Evolutionary conservation across 2,329 filamentous ascomycete species (phyloP).

Genomic region (Exophiala mesophila): DNA sequence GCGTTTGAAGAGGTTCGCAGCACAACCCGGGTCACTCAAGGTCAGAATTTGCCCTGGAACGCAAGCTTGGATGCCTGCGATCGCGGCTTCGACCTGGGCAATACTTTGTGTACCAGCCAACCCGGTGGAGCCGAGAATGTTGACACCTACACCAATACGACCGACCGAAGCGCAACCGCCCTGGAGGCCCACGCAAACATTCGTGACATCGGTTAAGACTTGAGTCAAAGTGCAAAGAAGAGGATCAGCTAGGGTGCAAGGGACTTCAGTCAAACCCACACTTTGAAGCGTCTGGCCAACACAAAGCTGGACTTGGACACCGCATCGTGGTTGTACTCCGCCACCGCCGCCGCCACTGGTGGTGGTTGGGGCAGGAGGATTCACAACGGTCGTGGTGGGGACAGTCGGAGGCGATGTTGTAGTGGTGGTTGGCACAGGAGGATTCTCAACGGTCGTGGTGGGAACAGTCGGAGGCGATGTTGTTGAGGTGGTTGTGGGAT

Average conservation of each 20-base stretch:
- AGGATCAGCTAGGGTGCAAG: conserved; percentile 3
- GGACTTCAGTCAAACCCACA: conserved; percentile 5
- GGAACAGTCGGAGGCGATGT: not conserved
- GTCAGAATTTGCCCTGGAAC: not conserved
- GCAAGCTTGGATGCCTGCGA: conserved; percentile 4
- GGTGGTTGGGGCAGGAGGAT: not conserved
- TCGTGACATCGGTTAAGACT: not conserved
- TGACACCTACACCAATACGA: conserved; percentile 1
- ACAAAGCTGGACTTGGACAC: conserved; percentile 7
- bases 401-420: not conserved
- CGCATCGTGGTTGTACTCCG: conserved; percentile 2
- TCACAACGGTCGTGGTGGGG: not conserved
- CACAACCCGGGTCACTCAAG: conserved; percentile 7
- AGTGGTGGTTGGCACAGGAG: not conserved
- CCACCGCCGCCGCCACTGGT: not conserved
- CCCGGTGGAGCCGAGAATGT: conserved; percentile 4
- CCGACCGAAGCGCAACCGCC: conserved; percentile 1
- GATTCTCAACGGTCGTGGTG: not conserved
- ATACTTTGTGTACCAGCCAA: not conserved
- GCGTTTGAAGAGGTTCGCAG: conserved; percentile 4
- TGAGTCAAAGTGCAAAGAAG: conserved; percentile 4
- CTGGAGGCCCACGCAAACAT: conserved; percentile 2
- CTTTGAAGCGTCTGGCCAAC: conserved; percentile 6
- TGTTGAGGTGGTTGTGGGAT: not conserved
- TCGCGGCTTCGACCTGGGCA: conserved; percentile 3